A percentile compares a stretch with the other conserved stretches of the same genome.
Evolutionary conservation across 257 asterid genomes (phyloP).

Genomic region (Prunella vulgaris): DNA sequence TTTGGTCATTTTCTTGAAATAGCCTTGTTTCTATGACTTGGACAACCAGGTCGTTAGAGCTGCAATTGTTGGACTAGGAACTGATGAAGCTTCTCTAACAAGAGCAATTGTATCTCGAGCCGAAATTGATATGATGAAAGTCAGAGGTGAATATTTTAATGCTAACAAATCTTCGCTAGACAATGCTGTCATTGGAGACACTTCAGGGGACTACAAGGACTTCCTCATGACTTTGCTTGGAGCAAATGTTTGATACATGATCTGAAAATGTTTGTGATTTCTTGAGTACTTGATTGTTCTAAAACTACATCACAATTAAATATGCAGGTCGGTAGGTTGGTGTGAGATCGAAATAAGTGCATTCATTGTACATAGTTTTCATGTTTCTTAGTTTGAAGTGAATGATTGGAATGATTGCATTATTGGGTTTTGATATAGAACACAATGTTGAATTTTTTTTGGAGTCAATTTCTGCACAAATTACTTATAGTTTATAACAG

Average conservation of each 20-base stretch:
- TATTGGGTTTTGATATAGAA: not conserved
- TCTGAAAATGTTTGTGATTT: not conserved
- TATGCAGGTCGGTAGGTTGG: not conserved
- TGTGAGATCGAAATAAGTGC: not conserved
- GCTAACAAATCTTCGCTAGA: slow-evolving; percentile 40
- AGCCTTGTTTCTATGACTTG: not conserved
- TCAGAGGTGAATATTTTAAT: slow-evolving; percentile 52
- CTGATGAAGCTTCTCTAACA: slow-evolving; percentile 69
- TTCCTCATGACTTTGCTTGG: slow-evolving; percentile 73
- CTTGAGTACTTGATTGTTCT: not conserved
- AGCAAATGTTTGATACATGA: slow-evolving; percentile 32
- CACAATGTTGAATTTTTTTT: too few relatives aligned
- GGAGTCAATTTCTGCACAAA: not conserved
- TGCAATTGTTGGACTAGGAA: slow-evolving; percentile 66
- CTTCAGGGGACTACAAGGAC: slow-evolving; percentile 77
- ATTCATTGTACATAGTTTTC: not conserved
- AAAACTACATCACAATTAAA: not conserved
- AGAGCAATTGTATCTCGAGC: slow-evolving; percentile 69
- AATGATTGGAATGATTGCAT: not conserved
- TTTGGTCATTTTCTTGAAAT: not conserved
- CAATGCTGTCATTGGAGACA: slow-evolving; percentile 62
- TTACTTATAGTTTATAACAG: not conserved
- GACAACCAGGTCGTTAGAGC: slow-evolving; percentile 50
- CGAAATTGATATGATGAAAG: slow-evolving; percentile 68
- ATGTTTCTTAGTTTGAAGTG: not conserved